These are phyloP conservation scores for Lichtheimia ornata DNA, from an alignment of 371 early-diverging fungal species.

Conservation along the genomic window DNA sequence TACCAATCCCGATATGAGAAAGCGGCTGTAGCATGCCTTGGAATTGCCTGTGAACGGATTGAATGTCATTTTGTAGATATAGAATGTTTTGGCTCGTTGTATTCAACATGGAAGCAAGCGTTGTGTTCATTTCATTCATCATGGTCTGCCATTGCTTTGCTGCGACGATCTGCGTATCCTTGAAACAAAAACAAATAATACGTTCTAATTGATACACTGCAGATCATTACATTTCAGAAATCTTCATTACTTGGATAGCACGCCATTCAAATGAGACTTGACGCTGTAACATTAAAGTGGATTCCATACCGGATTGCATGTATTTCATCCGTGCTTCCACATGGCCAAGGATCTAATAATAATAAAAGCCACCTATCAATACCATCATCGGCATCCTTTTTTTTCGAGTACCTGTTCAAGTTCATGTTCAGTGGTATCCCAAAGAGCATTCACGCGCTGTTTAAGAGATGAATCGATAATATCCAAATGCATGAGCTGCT, in stretches of 20 bases:
- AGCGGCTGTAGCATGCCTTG: neutral
- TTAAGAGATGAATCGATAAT: neutral
- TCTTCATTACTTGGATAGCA: constrained; percentile 1
- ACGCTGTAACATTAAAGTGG: constrained; percentile 1
- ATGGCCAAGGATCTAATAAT: neutral
- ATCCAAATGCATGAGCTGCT: neutral
- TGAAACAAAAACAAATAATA: neutral
- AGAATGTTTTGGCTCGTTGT: neutral
- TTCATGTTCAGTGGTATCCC: neutral
- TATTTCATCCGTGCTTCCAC: constrained; percentile 1
- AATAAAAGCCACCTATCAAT: neutral
- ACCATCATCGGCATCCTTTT: neutral
- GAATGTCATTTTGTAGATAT: neutral
- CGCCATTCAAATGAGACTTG: neutral
- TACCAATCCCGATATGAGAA: neutral
- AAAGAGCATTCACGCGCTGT: neutral
- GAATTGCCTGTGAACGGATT: constrained; percentile 6
- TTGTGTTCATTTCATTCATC: constrained; percentile 1
- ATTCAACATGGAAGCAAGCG: neutral
- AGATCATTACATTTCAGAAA: too few relatives aligned
- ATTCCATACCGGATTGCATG: constrained; percentile 5
- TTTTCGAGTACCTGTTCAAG: neutral
- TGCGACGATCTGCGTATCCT: neutral
- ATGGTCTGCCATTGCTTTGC: neutral
- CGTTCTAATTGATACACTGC: too few relatives aligned